Conservation (phyloP, 768 basidiomycete genomes). For the Auricularia auricula-judae region DNA sequence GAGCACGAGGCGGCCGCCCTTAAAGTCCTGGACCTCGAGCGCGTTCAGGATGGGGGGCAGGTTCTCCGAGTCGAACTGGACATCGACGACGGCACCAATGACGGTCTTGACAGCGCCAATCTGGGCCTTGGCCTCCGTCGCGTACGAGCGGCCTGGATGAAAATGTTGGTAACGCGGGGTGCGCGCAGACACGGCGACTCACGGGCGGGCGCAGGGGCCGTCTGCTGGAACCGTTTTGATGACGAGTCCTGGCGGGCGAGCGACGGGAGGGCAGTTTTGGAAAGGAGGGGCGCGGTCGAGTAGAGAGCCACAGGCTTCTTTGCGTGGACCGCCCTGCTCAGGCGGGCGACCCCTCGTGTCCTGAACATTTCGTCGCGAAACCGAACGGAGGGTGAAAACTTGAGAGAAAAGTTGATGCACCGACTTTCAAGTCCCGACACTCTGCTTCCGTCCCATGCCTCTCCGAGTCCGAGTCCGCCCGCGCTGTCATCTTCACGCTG, state of each 20-base stretch:
- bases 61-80: conserved; percentile 91
- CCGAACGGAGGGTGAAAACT: conserved; percentile 5
- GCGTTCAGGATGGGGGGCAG: conserved; percentile 98
- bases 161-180: background rate
- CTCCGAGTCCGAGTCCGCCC: too few species aligned
- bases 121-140: conserved; percentile 70
- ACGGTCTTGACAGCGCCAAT: conserved; percentile 90
- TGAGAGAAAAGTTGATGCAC: background rate
- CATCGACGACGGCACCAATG: conserved; percentile 99
- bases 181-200: conserved; percentile 22
- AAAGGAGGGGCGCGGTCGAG: conserved; percentile 54
- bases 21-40: conserved; percentile 92
- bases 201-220: conserved; percentile 37
- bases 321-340: conserved; percentile 74
- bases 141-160: conserved; percentile 65
- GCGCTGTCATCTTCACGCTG: too few species aligned
- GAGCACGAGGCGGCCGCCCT: conserved; percentile 93
- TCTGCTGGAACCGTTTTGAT: conserved; percentile 31
- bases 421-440: background rate
- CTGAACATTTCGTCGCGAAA: conserved; percentile 49
- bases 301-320: conserved; percentile 73
- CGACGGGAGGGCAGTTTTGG: conserved; percentile 35
- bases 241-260: conserved; percentile 20
- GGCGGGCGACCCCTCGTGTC: conserved; percentile 76
- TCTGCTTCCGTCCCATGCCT: background rate